These are phyloP conservation scores for Micractinium conductrix DNA, from an alignment of 139 green algal genomes.

Conservation along the genomic window DNA sequence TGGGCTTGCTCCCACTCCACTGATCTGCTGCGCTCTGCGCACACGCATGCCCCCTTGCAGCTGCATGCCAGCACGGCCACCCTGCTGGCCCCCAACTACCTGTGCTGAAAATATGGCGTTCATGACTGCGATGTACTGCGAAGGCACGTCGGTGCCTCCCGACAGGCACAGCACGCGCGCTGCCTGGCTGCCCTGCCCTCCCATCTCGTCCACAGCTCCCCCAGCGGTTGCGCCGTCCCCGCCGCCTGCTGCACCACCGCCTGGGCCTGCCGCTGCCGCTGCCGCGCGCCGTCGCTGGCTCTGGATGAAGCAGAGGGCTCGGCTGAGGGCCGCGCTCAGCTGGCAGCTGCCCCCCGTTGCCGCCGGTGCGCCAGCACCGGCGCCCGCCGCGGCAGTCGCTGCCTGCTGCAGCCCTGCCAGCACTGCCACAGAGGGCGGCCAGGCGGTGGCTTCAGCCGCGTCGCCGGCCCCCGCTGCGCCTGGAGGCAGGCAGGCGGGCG, in stretches of 20 bases:
- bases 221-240: constrained; percentile 31
- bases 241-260: constrained; percentile 26
- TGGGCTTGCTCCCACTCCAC: too few relatives aligned
- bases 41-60: too few relatives aligned
- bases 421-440: constrained; percentile 9
- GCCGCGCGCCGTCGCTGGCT: background rate
- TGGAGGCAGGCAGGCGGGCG: constrained; percentile 13
- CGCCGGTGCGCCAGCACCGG: background rate
- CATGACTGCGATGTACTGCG: constrained; percentile 79
- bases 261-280: background rate
- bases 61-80: background rate
- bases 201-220: constrained; percentile 17
- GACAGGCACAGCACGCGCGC: constrained; percentile 63
- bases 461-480: background rate
- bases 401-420: constrained; percentile 12
- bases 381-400: background rate
- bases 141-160: constrained; percentile 53
- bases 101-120: constrained; percentile 80
- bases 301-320: constrained; percentile 30
- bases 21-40: too few relatives aligned
- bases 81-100: constrained; percentile 1
- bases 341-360: background rate
- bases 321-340: constrained; percentile 27
- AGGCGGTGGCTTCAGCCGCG: background rate
- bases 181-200: background rate